Conservation (phyloP, 768 basidiomycete species). For the Porphyrellus cyaneotinctus region DNA sequence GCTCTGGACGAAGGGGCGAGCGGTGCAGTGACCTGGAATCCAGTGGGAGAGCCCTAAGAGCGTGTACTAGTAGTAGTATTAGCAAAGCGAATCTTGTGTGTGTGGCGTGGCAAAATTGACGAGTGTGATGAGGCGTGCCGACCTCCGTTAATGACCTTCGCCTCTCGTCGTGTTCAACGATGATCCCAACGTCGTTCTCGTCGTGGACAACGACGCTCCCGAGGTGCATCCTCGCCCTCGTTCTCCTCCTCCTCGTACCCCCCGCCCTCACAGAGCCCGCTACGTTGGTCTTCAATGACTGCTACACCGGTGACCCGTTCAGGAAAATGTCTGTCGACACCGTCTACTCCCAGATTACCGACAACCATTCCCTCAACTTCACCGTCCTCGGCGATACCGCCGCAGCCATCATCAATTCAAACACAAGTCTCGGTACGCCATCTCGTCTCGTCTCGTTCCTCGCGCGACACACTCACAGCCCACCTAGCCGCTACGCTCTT, state of each 20-base stretch:
- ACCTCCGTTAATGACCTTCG: conserved; percentile 18
- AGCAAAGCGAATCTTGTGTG: too few species aligned
- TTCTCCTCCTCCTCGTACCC: conserved; percentile 22
- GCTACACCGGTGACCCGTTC: conserved; percentile 51
- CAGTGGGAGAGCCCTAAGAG: conserved; percentile 44
- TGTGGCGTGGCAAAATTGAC: conserved; percentile 2
- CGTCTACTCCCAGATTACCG: conserved; percentile 69
- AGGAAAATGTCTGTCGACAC: conserved; percentile 63
- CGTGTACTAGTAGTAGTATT: too few species aligned
- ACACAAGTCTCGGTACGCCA: conserved; percentile 61
- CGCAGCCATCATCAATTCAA: conserved; percentile 53
- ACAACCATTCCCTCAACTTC: conserved; percentile 55
- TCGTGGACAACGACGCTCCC: conserved; percentile 6
- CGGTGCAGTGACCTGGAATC: conserved; percentile 82
- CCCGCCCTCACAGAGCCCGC: conserved; percentile 51
- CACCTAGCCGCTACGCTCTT: conserved; percentile 71
- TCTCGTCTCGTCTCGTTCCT: background rate
- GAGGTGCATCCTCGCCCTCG: conserved; percentile 4
- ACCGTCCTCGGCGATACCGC: conserved; percentile 66
- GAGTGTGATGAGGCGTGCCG: background rate
- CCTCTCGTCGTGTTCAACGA: conserved; percentile 20
- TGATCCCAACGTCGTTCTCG: conserved; percentile 12
- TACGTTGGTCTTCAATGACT: conserved; percentile 61
- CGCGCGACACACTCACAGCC: conserved; percentile 3
- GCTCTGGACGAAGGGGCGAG: conserved; percentile 62